Evolutionary conservation across 2,329 filamentous ascomycete genomes (phyloP), one percentile per base, ranked within the genome.

Genomic region (Elsinoe australis): DNA sequence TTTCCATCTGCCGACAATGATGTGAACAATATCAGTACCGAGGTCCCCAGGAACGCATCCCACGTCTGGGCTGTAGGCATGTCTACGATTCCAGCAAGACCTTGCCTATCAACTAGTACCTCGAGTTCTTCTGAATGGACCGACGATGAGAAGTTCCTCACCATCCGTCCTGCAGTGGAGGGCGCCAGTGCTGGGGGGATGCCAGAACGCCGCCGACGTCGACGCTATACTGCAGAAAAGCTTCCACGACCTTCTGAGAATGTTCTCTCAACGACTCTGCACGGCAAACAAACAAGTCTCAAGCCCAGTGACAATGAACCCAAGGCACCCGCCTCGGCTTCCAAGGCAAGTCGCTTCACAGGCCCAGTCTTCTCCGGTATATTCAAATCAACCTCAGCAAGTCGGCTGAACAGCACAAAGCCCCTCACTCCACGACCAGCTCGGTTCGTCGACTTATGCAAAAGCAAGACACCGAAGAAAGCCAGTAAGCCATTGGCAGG

Each of bases 321-420:
- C 17, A 28, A 28, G n/a, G 21, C 21, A 3, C 35, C 14, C 26
- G 26, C 21, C 31, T 15, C 18, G 15, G 35, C 5, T 28, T 26
- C 18, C 10, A 41, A 15, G 28, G 19, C n/a, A 17, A 49, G 14
- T 12, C 46, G 34, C 33, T 48, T 34, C 26, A 38, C 21, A 12
- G 15, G 19, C 12, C 29, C 26, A 28, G 18, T 64, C 61, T 22
- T 49, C 47, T 15, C 31, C 14, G n/a, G 8, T 7, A 33, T 49
- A n/a, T 19, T 49, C 35, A 17, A 26, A n/a, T 14, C 36, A 21
- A 26, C 36, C 3, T 41, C 36, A 4, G 36, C 36, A 7, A 41
- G 36, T 24, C 15, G 14, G 18, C 10, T 41, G 4, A 41, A 41
- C 22, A 14, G 21, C 14, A 3, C 36, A 4, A 41, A 28, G 22